These are phyloP conservation scores for Pichia sp. DNA, from an alignment of 1,139 yeast genomes.

Conservation along the genomic window DNA sequence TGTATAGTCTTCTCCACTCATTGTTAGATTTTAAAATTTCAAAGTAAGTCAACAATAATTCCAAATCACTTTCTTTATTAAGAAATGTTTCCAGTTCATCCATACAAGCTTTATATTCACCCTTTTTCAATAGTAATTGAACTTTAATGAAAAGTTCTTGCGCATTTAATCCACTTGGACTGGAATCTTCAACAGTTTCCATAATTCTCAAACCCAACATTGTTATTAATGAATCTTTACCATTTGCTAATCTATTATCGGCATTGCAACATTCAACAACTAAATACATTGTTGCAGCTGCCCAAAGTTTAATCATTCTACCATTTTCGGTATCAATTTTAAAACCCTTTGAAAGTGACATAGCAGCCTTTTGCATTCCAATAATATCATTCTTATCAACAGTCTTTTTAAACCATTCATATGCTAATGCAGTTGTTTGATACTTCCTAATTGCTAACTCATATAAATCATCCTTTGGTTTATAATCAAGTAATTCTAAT, in stretches of 20 bases:
- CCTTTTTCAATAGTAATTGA: conserved; percentile 36
- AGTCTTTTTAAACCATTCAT: conserved; percentile 44
- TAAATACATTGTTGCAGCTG: conserved; percentile 39
- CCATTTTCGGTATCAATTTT: conserved; percentile 12
- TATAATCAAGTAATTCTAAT: conserved; percentile 33
- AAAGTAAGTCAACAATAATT: conserved; percentile 47
- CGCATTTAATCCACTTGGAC: conserved; percentile 34
- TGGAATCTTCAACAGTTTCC: conserved; percentile 34
- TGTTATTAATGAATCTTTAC: conserved; percentile 38
- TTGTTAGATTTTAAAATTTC: conserved; percentile 36
- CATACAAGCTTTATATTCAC: conserved; percentile 31
- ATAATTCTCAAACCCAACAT: conserved; percentile 51
- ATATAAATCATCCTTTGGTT: conserved; percentile 38
- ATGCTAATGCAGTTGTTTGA: conserved; percentile 40
- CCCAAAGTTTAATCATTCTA: conserved; percentile 40
- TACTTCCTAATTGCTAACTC: conserved; percentile 53
- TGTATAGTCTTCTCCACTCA: conserved; percentile 38
- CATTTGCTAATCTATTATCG: conserved; percentile 34
- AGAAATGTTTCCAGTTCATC: conserved; percentile 31
- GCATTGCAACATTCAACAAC: conserved; percentile 21
- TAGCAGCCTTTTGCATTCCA: conserved; percentile 42
- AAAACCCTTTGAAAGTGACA: conserved; percentile 35
- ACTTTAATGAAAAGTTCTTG: conserved; percentile 58
- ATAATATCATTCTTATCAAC: conserved; percentile 34
- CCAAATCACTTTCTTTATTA: conserved; percentile 44